Base-by-base conservation (phyloP, 2,329 filamentous ascomycete species). In the Epicoccum sorghinum region DNA sequence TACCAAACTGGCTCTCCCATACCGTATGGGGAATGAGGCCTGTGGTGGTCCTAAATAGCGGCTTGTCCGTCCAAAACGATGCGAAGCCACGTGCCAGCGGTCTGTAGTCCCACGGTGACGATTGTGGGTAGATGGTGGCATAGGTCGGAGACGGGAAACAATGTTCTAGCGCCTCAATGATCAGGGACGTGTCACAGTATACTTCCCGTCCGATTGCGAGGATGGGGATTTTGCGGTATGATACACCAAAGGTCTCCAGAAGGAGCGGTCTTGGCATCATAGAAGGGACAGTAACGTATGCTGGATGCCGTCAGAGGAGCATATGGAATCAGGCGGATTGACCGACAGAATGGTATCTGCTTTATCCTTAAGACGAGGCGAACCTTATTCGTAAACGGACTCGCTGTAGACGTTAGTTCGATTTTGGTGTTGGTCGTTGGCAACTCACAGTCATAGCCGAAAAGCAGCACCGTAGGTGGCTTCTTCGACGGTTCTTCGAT, bases 261-360 rank as follows among this genome's bases (percentile, higher is more conserved):
- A 78, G 60, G 25, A 73, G 39, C 1, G 75, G 72, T 2, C 76
- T 64, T 1, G 76, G 75, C 62, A 77, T 72, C 72, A 77, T 77
- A 7, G 68, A 71, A 1, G 74, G 73, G 14, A 77, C 74, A 23
- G 70, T 53, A 25, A 77, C 59, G 58, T 76, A 77, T 6, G 69
- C 23, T 41, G 5, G 6, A 3, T 1, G 25, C 14, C 4, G 22
- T 40, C 4, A 27, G 10, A 13, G 7, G 37, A 40, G 27, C 6
- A 29, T 6, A 13, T 23, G 23, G n/a, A 23, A 18, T 13, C 5
- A 7, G 10, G 9, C 10, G 10, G n/a, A 18, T 40, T 4, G 4
- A 41, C 38, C 7, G 12, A 41, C 38, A 66, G 66, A 49, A 24
- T n/a, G 44, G 30, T 23, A 40, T 33, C 33, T 22, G 22, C 44